Evolutionary conservation across 2,329 filamentous ascomycete genomes (phyloP).

Genomic region (Curvularia sp.): DNA sequence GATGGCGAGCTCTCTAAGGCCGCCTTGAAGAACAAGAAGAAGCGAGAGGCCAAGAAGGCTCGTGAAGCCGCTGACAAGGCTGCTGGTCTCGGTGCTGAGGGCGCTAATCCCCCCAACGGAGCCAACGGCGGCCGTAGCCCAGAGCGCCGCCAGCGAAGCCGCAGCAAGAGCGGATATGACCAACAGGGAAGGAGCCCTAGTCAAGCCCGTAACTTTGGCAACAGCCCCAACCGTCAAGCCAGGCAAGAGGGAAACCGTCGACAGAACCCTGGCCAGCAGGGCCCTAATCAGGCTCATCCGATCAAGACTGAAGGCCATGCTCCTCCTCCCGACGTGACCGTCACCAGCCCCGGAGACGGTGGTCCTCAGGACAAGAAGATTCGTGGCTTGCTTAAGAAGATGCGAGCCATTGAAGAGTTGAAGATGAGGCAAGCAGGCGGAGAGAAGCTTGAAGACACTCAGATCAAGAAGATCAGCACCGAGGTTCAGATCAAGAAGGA

Average conservation of each 20-base stretch:
- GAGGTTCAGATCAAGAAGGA: constrained; percentile 86
- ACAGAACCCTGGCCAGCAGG: constrained; percentile 33
- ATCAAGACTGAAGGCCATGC: constrained; percentile 45
- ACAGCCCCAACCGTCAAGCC: constrained; percentile 41
- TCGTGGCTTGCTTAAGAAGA: constrained; percentile 92
- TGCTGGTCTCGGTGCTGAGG: constrained; percentile 42
- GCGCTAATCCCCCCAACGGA: constrained; percentile 36
- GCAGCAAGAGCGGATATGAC: constrained; percentile 47
- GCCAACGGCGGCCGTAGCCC: constrained; percentile 62
- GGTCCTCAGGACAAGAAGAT: constrained; percentile 92
- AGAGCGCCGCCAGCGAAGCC: constrained; percentile 68
- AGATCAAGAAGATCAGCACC: constrained; percentile 96
- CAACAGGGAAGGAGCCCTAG: constrained; percentile 40
- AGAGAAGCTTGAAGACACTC: constrained; percentile 97
- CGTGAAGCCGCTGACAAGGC: constrained; percentile 73
- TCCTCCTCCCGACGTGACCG: constrained; percentile 58
- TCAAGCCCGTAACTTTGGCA: constrained; percentile 44
- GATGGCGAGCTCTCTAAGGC: constrained; percentile 82
- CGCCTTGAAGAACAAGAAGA: constrained; percentile 97
- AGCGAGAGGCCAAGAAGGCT: constrained; percentile 89
- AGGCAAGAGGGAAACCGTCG: constrained; percentile 38
- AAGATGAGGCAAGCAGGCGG: constrained; percentile 95
- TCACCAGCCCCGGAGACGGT: constrained; percentile 63
- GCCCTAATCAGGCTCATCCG: constrained; percentile 28
- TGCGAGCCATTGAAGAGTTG: constrained; percentile 94